Conservation (phyloP, 371 early-diverging fungal genomes). For the Sporodiniella umbellata region DNA sequence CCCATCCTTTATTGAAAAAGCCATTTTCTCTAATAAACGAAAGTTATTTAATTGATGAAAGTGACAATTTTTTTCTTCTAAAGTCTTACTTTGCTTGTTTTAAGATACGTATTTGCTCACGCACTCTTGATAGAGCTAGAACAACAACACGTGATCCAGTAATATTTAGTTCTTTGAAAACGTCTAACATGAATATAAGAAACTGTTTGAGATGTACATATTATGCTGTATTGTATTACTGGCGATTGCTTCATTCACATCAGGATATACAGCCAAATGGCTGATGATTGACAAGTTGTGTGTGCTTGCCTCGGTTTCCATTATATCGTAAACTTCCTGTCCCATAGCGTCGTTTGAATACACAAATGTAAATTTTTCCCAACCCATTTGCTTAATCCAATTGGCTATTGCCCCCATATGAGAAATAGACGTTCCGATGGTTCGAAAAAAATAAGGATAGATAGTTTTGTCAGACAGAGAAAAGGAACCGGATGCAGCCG, state of each 20-base stretch:
- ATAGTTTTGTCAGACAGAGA: constrained; percentile 24
- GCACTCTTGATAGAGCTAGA: constrained; percentile 30
- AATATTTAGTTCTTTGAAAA: constrained; percentile 17
- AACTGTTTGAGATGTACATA: background rate
- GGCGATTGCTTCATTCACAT: no score
- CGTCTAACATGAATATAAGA: constrained; percentile 8
- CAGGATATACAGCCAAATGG: background rate
- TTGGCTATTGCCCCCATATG: constrained; percentile 29
- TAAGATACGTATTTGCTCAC: constrained; percentile 28
- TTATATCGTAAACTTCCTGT: constrained; percentile 13
- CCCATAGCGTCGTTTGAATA: constrained; percentile 40
- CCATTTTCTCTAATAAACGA: constrained; percentile 26
- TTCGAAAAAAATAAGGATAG: constrained; percentile 45
- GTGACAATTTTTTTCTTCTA: no score
- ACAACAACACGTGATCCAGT: constrained; percentile 33
- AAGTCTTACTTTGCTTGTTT: constrained; percentile 26
- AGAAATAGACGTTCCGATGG: constrained; percentile 23
- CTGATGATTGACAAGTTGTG: constrained; percentile 11
- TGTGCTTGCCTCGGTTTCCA: constrained; percentile 5
- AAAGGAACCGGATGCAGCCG: constrained; percentile 28
- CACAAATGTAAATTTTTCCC: constrained; percentile 33
- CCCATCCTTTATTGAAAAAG: constrained; percentile 35
- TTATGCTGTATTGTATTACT: no score
- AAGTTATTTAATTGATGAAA: no score
- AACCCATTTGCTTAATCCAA: constrained; percentile 36